Evolutionary conservation across 805 yeast species (phyloP).

Genomic region (Naumovozyma dairenensis): DNA sequence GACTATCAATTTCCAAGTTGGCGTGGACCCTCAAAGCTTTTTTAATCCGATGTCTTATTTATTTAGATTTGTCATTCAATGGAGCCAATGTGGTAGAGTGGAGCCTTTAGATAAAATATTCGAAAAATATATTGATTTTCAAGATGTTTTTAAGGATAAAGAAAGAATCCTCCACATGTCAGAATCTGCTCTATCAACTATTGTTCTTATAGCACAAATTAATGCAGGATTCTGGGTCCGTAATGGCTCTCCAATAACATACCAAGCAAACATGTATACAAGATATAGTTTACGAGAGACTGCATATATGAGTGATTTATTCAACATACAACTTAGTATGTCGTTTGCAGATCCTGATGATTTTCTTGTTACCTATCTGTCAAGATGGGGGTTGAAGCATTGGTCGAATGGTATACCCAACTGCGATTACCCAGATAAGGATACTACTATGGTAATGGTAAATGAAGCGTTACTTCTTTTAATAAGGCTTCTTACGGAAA

Average conservation of each 20-base stretch:
- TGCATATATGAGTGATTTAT: conserved; percentile 73
- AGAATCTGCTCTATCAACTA: conserved; percentile 68
- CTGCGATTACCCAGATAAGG: conserved; percentile 36
- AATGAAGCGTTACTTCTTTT: conserved; percentile 71
- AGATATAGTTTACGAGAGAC: conserved; percentile 72
- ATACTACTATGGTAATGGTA: conserved; percentile 44
- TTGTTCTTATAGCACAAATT: conserved; percentile 74
- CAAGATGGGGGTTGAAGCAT: conserved; percentile 57
- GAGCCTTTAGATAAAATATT: conserved; percentile 13
- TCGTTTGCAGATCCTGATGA: conserved; percentile 47
- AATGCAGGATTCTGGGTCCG: conserved; percentile 90
- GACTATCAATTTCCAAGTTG: conserved; percentile 23
- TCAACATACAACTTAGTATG: conserved; percentile 52
- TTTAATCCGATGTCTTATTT: conserved; percentile 27
- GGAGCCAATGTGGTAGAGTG: conserved; percentile 29
- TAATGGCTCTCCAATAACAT: conserved; percentile 73
- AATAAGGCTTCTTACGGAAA: conserved; percentile 60
- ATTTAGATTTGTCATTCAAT: conserved; percentile 24
- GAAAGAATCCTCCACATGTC: conserved; percentile 16
- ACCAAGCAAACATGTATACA: conserved; percentile 71
- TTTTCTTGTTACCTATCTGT: conserved; percentile 46
- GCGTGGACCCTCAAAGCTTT: conserved; percentile 24
- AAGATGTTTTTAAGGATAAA: conserved; percentile 13
- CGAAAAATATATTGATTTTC: conserved; percentile 11
- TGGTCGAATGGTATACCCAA: conserved; percentile 41